Evolutionary conservation across 192 early-diverging fungal species (phyloP).

Genomic region (Coemansia sp.): DNA sequence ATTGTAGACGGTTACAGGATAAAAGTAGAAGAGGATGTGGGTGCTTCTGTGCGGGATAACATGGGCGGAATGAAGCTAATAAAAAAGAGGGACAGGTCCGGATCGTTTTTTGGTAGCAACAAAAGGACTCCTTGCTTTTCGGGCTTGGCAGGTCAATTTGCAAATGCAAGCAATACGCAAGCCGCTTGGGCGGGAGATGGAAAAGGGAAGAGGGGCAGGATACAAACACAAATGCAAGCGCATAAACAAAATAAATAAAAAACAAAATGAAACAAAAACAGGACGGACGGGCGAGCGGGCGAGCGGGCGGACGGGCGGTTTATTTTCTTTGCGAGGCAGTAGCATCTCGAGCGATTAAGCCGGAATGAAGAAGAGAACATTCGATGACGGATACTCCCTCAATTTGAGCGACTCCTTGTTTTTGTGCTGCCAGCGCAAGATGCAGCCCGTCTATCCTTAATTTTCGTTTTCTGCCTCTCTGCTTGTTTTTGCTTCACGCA

Average conservation of each 20-base stretch:
- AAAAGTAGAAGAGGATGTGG: background rate
- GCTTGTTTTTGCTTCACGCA: background rate
- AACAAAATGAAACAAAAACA: constrained; percentile 6
- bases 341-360: background rate
- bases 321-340: background rate
- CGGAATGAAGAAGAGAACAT: constrained; percentile 3
- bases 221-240: no score
- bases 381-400: constrained; percentile 5
- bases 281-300: background rate
- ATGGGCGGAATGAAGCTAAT: background rate
- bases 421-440: background rate
- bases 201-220: no score
- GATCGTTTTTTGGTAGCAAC: background rate
- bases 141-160: constrained; percentile 11
- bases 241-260: constrained; percentile 7
- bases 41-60: background rate
- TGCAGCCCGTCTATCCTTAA: constrained; percentile 8
- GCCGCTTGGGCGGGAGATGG: background rate
- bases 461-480: background rate
- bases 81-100: constrained; percentile 8
- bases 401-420: background rate
- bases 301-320: background rate
- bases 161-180: constrained; percentile 5
- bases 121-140: background rate
- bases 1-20: background rate